Evolutionary conservation across 2,329 filamentous ascomycete genomes (phyloP).

Genomic region (Talaromyces sp.): DNA sequence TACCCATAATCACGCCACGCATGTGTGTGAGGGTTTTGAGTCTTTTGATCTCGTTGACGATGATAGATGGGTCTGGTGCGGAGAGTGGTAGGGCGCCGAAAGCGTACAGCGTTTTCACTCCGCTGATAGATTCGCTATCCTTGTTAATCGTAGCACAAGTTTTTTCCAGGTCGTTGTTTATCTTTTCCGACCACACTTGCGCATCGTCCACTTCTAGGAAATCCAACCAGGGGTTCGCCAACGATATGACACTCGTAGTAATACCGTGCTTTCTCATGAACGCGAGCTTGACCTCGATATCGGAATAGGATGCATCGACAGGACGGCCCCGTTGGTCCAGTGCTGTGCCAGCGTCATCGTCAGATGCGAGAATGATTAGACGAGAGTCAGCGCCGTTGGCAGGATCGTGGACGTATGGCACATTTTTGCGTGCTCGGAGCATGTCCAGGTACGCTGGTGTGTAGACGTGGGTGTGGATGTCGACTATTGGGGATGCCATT

Average conservation of each 20-base stretch:
- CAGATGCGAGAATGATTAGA: slow-evolving; percentile 47
- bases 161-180: slow-evolving; percentile 74
- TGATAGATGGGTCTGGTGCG: slow-evolving; percentile 60
- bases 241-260: slow-evolving; percentile 76
- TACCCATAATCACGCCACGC: slow-evolving; percentile 85
- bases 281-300: slow-evolving; percentile 71
- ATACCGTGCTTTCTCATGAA: slow-evolving; percentile 88
- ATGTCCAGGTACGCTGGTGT: slow-evolving; percentile 58
- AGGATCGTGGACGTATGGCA: slow-evolving; percentile 46
- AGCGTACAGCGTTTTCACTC: slow-evolving; percentile 65
- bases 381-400: slow-evolving; percentile 34
- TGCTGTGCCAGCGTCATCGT: slow-evolving; percentile 41
- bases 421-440: slow-evolving; percentile 50
- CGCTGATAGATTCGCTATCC: slow-evolving; percentile 19
- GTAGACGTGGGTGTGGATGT: slow-evolving; percentile 64
- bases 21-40: slow-evolving; percentile 63
- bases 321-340: slow-evolving; percentile 65
- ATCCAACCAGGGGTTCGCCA: slow-evolving; percentile 93
- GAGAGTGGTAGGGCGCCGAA: slow-evolving; percentile 80
- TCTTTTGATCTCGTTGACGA: slow-evolving; percentile 60
- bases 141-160: slow-evolving; percentile 59
- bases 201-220: slow-evolving; percentile 66
- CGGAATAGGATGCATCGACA: slow-evolving; percentile 78
- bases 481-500: slow-evolving; percentile 47
- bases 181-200: slow-evolving; percentile 58